Conservation (phyloP, 257 asterid species). For the Solanum piurae region DNA sequence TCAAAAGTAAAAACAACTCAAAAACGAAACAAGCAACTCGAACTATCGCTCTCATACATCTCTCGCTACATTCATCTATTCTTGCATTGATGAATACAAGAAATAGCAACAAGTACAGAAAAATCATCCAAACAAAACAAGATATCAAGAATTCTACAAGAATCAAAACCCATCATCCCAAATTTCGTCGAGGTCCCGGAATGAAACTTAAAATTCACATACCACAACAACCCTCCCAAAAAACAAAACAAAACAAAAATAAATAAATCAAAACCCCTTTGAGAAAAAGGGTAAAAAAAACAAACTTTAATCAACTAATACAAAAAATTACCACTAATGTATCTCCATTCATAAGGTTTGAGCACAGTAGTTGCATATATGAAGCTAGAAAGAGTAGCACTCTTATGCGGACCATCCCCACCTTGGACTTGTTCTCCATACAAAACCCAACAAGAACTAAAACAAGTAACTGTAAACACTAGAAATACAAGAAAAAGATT, state of each 20-base stretch:
- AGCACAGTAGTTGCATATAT: constrained; percentile 51
- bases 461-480: constrained; percentile 2
- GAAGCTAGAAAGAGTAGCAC: constrained; percentile 65
- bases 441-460: constrained; percentile 20
- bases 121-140: not conserved
- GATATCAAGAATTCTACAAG: not conserved
- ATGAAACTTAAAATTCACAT: not conserved
- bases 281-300: not conserved
- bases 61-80: not conserved
- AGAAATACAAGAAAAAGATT: constrained; percentile 14
- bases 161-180: not conserved
- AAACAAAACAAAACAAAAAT: not conserved
- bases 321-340: constrained; percentile 48
- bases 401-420: constrained; percentile 12
- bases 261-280: not conserved
- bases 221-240: not conserved
- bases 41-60: not conserved
- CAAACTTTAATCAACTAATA: not conserved
- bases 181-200: not conserved
- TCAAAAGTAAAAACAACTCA: not conserved
- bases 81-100: not conserved
- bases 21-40: not conserved
- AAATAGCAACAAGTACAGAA: not conserved
- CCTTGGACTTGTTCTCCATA: constrained; percentile 22
- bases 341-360: constrained; percentile 80